Evolutionary conservation across 164 flowering plant species (phyloP), one percentile per base, ranked within the genome.

Genomic region (Annona squamosa): DNA sequence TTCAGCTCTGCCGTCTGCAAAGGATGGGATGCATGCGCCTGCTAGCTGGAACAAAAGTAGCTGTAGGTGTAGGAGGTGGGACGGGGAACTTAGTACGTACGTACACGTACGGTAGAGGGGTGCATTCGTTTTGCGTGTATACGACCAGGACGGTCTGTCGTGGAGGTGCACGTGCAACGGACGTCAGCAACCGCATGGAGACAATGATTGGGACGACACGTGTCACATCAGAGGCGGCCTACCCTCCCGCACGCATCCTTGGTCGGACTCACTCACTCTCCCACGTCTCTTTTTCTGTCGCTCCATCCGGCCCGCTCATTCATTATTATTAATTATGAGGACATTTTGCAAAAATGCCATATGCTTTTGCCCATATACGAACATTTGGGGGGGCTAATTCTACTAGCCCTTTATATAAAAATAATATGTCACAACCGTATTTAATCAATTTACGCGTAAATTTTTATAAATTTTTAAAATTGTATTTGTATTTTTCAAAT

Each of bases 181-280:
- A 42, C 52, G 57, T 48, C 43, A 41, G 43, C 3, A 4, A 19
- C 62, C 71, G 48, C 69, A 68, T 65, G 79, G 67, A 48, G 6
- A 69, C 79, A 82, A 84, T 84, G 69, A 84, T 82, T 85, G 77
- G 77, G 46, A 62, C 41, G 16, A 74, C 57, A 48, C 68, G 37
- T 61, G 48, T 3, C 42, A 5, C 4, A 42, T 44, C 4, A 10
- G 42, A 44, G 44, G 16, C 42, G 5, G 68, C 5, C 46, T 1
- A 42, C n/a, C 48, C 86, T 82, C 86, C 48, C 86, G 83, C 86
- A 85, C 89, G 87, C 79, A 84, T 75, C 85, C 74, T 46, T 46
- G 1, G 68, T 66, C 68, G 44, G 47, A 17, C 12, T 48, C 42
- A 7, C 12, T 64, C 12, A 9, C 42, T 18, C 44, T 7, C 64